A percentile compares a stretch with the other conserved stretches of the same genome.
phyloP scores from a whole-genome alignment of 2,329 filamentous ascomycete species.

The Fusarium cyanostomum region DNA sequence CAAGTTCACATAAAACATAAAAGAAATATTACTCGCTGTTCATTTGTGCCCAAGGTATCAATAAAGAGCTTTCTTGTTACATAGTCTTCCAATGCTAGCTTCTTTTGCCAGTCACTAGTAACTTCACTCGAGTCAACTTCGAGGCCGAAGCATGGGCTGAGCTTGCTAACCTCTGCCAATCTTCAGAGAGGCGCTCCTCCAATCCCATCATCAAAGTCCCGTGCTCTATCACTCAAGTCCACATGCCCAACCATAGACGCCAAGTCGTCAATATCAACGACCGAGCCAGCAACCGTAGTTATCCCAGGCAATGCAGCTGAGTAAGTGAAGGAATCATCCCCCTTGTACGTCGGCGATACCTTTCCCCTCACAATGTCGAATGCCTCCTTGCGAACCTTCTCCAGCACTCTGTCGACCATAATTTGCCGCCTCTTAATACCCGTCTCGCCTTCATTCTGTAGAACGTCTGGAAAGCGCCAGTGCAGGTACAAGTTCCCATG shows the following conservation, averaged over 20 bases:
- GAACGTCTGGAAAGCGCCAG: constrained; percentile 47
- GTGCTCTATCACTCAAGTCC: neutral
- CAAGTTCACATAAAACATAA: too few species aligned
- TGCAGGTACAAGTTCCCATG: constrained; percentile 48
- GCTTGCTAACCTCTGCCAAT: too few species aligned
- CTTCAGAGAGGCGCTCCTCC: neutral
- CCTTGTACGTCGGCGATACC: constrained; percentile 8
- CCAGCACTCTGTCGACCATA: constrained; percentile 12
- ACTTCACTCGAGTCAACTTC: too few species aligned
- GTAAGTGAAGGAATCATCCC: constrained; percentile 19
- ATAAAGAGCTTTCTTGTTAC: too few species aligned
- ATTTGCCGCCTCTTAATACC: neutral
- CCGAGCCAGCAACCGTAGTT: neutral
- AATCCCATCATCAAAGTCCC: constrained; percentile 1
- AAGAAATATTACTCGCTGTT: too few species aligned
- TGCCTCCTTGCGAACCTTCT: constrained; percentile 13
- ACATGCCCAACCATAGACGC: constrained; percentile 6
- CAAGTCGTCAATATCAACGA: neutral
- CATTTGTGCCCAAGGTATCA: too few species aligned
- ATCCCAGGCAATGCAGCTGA: constrained; percentile 56
- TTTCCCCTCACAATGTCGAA: constrained; percentile 21
- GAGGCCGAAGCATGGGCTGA: too few species aligned
- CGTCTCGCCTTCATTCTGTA: neutral
- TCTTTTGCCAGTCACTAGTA: too few species aligned
- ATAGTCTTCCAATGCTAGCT: too few species aligned